Percentiles rank a stretch among this genome's conserved stretches.
phyloP scores from a whole-genome alignment of 192 early-diverging fungal genomes.

The Podochytrium sp. region DNA sequence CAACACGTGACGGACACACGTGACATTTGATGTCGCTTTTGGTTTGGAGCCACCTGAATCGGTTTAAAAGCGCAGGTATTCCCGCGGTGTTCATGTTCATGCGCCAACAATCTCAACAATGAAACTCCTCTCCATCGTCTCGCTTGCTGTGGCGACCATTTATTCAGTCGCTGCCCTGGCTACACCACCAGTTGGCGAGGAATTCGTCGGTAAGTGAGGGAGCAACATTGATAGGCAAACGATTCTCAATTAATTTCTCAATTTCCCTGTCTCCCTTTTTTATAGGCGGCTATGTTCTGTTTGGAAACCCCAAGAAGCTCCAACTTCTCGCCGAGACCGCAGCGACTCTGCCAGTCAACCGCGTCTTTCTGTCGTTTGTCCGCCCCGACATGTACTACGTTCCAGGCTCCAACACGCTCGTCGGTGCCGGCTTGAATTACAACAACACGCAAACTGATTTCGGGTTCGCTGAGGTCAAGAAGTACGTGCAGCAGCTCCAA shows the following conservation, averaged over 20 bases:
- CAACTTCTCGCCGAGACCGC: conserved; percentile 11
- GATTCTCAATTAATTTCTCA: too few relatives aligned
- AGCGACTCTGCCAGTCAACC: conserved; percentile 20
- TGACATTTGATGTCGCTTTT: too few relatives aligned
- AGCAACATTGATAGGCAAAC: too few relatives aligned
- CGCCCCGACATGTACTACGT: conserved; percentile 27
- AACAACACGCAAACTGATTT: conserved; percentile 18
- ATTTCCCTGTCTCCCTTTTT: too few relatives aligned
- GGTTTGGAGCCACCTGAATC: too few relatives aligned
- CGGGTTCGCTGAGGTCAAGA: conserved; percentile 27
- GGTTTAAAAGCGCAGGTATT: too few relatives aligned
- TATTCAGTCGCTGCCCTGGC: not conserved
- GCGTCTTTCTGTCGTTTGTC: conserved; percentile 14
- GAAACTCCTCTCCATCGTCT: not conserved
- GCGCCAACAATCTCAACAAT: too few relatives aligned
- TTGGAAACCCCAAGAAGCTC: conserved; percentile 18
- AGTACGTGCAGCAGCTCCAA: conserved; percentile 7
- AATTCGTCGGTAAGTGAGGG: too few relatives aligned
- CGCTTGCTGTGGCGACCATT: not conserved
- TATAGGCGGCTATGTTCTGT: conserved; percentile 16
- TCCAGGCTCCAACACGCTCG: conserved; percentile 9
- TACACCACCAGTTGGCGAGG: conserved; percentile 1
- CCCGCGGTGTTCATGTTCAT: too few relatives aligned
- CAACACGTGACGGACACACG: too few relatives aligned
- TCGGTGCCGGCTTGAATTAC: conserved; percentile 13